Base-by-base conservation (phyloP, 192 early-diverging fungal genomes). In the Backusella sp. region DNA sequence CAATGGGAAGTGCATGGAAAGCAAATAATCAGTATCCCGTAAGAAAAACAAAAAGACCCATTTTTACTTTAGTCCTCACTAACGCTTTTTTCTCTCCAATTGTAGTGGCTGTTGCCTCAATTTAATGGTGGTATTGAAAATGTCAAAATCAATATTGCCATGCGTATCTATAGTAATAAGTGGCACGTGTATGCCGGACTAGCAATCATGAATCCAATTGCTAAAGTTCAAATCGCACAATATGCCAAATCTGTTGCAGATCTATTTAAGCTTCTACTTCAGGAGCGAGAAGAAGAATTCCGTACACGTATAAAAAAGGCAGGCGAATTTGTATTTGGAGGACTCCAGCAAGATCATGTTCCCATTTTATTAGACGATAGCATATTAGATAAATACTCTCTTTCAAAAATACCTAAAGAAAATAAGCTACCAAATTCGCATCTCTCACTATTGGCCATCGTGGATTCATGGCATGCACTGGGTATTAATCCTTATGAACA, bases 131-230 rank as follows among this genome's bases (percentile, higher is more conserved):
- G 96, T 19, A 95, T 99, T 73, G 97, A 99, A 79, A 98, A 99
- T 75, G 96, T 97, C 73, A 99, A 99, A 74, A 91, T 96, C 21
- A 90, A 93, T 68, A 94, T 98, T 88, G 90, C 96, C 3, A 83
- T 99, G 74, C 87, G 97, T 37, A 98, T 99, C 66, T 97, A 96
- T 72, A 91, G 87, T 35, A 94, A 90, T 84, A 99, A 99, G 78
- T 99, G 96, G 96, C 97, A 99, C 76, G 95, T 97, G 6, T 97
- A 97, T 77, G 96, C 94, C 0, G 97, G 94, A 0, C 83, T 99
- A n/a, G 97, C 96, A 11, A 92, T 98, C 11, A 85, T 99, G 84
- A 98, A 98, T 79, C 96, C 96, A 6, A 88, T 86, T 77, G 97
- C 96, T 6, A 88, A 89, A 49, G 81, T 83, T 34, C 97, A 99